These are phyloP conservation scores for Marchantia paleacea DNA, from an alignment of 225 moss, liverwort and hornwort genomes.

Conservation along the genomic window DNA sequence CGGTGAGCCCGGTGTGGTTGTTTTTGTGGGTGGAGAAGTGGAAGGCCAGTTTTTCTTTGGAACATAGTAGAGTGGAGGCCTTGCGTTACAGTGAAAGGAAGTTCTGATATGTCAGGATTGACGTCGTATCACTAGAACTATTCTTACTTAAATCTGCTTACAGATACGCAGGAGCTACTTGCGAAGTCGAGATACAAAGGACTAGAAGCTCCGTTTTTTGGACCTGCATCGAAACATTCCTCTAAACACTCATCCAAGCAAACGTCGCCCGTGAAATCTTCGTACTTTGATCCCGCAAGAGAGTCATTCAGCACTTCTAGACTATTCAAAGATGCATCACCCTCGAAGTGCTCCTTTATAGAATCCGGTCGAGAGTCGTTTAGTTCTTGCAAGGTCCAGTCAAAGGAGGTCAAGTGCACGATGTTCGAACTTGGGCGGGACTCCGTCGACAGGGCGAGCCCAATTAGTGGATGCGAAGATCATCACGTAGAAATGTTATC, in stretches of 20 bases:
- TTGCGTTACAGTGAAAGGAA: background rate
- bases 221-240: constrained; percentile 6
- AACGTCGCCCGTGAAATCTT: constrained; percentile 7
- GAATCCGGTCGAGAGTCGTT: constrained; percentile 12
- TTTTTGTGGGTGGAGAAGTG: no score
- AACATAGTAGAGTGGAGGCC: no score
- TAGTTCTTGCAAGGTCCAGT: background rate
- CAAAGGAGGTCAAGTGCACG: constrained; percentile 8
- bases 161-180: constrained; percentile 41
- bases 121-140: background rate
- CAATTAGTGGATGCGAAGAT: constrained; percentile 38
- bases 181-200: constrained; percentile 36
- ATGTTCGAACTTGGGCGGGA: constrained; percentile 18
- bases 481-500: constrained; percentile 51
- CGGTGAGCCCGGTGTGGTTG: background rate
- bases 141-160: no score
- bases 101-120: background rate
- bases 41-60: no score
- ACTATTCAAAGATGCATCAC: constrained; percentile 6
- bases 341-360: background rate
- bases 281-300: background rate
- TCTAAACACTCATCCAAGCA: constrained; percentile 13
- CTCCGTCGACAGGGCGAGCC: constrained; percentile 21
- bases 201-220: constrained; percentile 23
- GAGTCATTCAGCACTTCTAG: constrained; percentile 1